Evolutionary conservation across 2,329 filamentous ascomycete genomes (phyloP).

Genomic region (Tolypocladium guangdongense): DNA sequence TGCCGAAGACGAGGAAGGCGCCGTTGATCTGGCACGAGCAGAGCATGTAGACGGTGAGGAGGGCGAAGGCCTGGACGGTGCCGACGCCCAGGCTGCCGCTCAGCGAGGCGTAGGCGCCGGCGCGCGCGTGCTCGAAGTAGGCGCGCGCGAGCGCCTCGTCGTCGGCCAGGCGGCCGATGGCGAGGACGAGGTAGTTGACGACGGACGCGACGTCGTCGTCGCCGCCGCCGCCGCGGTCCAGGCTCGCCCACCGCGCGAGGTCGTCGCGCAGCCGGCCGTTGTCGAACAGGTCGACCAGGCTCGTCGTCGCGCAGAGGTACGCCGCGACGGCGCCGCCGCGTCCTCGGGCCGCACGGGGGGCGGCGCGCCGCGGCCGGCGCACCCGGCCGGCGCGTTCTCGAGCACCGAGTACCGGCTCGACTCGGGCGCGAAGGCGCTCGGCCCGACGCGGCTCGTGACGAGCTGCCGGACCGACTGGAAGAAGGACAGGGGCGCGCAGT

Average conservation of each 20-base stretch:
- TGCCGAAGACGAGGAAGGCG: conserved; percentile 42
- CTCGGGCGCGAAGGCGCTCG: conserved; percentile 39
- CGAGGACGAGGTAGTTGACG: conserved; percentile 38
- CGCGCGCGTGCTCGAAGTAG: conserved; percentile 40
- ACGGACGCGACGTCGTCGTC: conserved; percentile 28
- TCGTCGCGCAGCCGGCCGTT: conserved; percentile 25
- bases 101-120: conserved; percentile 31
- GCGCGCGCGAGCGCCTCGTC: conserved; percentile 29
- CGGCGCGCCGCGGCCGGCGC: not conserved
- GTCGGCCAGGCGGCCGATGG: conserved; percentile 34
- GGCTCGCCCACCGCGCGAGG: conserved; percentile 29
- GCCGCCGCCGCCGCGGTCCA: conserved; percentile 7
- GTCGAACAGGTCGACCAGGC: conserved; percentile 39
- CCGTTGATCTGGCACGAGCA: conserved; percentile 44
- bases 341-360: conserved; percentile 17
- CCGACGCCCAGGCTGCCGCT: conserved; percentile 35
- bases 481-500: conserved; percentile 44
- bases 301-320: conserved; percentile 30
- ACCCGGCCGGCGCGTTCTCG: conserved; percentile 27
- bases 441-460: conserved; percentile 36
- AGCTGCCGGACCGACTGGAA: conserved; percentile 44
- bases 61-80: conserved; percentile 38
- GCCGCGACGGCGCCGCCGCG: conserved; percentile 20
- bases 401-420: conserved; percentile 38
- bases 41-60: conserved; percentile 43